Conservation (phyloP, 2,329 filamentous ascomycete species). For the Fusarium bulbicola region DNA sequence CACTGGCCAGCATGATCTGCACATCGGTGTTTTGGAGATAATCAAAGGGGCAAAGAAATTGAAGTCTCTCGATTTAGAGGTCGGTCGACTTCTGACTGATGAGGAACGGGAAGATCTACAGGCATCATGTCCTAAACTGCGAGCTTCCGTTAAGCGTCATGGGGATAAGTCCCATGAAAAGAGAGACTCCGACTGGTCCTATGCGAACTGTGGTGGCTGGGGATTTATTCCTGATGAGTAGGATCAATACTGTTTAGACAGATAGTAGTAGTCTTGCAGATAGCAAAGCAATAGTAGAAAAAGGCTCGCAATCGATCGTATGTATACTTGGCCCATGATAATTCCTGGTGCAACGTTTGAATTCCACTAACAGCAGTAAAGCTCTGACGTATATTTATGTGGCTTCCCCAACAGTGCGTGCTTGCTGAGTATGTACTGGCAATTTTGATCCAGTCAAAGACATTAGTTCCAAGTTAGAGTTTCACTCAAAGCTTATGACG, state of each 20-base stretch:
- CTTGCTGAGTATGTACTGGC: not conserved
- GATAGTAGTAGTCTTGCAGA: not conserved
- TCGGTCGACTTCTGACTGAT: not conserved
- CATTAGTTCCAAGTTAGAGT: not conserved
- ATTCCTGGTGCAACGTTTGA: not conserved
- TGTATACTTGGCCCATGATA: not conserved
- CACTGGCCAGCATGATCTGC: not conserved
- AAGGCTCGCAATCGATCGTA: not conserved
- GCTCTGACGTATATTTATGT: not conserved
- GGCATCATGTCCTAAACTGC: not conserved
- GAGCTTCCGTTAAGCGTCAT: rapidly evolving
- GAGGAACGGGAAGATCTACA: not conserved
- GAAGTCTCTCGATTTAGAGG: not conserved
- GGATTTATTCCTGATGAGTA: not conserved
- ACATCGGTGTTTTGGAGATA: not conserved
- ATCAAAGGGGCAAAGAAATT: not conserved
- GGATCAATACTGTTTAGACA: not conserved
- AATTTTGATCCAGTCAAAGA: not conserved
- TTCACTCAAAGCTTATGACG: not conserved
- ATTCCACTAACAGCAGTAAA: not conserved
- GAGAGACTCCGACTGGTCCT: not conserved
- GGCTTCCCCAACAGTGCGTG: not conserved
- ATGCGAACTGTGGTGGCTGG: not conserved
- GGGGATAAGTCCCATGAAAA: not conserved
- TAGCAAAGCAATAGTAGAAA: not conserved